These are phyloP conservation scores for Arxiozyma bovina DNA, from an alignment of 1,139 yeast genomes.

Conservation along the genomic window DNA sequence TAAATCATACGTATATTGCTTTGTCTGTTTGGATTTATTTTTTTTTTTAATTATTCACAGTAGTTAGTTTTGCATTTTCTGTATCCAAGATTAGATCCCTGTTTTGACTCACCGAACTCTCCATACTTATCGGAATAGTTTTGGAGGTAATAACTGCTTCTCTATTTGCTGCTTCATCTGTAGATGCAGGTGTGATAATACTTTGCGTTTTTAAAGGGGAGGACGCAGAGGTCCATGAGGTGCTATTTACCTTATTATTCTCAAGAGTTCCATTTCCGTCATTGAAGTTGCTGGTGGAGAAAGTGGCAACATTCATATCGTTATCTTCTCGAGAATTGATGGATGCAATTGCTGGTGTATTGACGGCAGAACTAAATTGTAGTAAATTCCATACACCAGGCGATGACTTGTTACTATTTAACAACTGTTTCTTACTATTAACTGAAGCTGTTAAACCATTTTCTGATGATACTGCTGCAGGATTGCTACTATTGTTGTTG, in stretches of 20 bases:
- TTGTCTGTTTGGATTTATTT: too few species aligned
- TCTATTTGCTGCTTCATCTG: not conserved
- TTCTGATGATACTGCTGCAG: not conserved
- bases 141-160: not conserved
- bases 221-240: not conserved
- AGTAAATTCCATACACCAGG: conserved; percentile 77
- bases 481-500: not conserved
- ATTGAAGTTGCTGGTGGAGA: not conserved
- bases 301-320: not conserved
- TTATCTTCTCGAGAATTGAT: conserved; percentile 3
- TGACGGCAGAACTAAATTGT: conserved; percentile 52
- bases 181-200: not conserved
- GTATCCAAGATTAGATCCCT: conserved; percentile 24
- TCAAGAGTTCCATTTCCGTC: not conserved
- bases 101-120: not conserved
- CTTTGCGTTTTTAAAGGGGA: not conserved
- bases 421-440: conserved; percentile 5
- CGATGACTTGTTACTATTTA: conserved; percentile 30
- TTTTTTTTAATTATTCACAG: conserved; percentile 16
- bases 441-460: not conserved
- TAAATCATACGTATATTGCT: not conserved
- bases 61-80: conserved; percentile 26
- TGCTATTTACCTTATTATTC: conserved; percentile 3
- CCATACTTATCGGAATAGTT: not conserved
- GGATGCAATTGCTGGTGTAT: conserved; percentile 26